Evolutionary conservation across 257 asterid species (phyloP).

Genomic region (Nicotiana tomentosiformis): DNA sequence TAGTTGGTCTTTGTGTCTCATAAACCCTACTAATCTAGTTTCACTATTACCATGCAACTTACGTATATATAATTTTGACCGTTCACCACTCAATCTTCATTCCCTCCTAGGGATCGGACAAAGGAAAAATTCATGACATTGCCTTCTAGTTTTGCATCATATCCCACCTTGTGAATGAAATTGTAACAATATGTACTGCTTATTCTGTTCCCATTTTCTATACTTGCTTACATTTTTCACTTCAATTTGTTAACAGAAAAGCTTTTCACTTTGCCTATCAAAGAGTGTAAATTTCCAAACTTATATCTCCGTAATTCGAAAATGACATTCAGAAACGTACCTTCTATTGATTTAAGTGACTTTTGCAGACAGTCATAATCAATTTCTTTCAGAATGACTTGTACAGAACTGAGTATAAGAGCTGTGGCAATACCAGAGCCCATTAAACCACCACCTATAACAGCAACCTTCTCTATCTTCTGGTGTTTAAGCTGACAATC

Average conservation of each 20-base stretch:
- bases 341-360: neutral
- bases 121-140: neutral
- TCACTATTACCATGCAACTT: neutral
- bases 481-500: slow-evolving; percentile 29
- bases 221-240: neutral
- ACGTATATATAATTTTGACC: neutral
- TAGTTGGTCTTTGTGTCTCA: neutral
- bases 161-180: neutral
- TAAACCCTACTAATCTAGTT: neutral
- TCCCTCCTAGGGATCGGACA: neutral
- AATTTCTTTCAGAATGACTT: slow-evolving; percentile 36
- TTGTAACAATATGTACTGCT: neutral
- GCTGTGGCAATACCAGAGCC: slow-evolving; percentile 32
- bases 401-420: slow-evolving; percentile 25
- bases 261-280: neutral
- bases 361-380: slow-evolving; percentile 18
- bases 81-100: neutral
- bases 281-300: neutral
- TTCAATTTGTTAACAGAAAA: neutral
- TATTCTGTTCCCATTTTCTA: neutral
- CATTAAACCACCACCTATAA: slow-evolving; percentile 45
- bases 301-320: neutral
- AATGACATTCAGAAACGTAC: neutral
- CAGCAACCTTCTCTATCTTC: slow-evolving; percentile 37
- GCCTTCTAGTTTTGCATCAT: neutral